Percentiles rank a stretch among this genome's conserved stretches.
These are phyloP conservation scores for Fraxinus excelsior DNA, from an alignment of 257 asterid genomes.

Conservation along the genomic window DNA sequence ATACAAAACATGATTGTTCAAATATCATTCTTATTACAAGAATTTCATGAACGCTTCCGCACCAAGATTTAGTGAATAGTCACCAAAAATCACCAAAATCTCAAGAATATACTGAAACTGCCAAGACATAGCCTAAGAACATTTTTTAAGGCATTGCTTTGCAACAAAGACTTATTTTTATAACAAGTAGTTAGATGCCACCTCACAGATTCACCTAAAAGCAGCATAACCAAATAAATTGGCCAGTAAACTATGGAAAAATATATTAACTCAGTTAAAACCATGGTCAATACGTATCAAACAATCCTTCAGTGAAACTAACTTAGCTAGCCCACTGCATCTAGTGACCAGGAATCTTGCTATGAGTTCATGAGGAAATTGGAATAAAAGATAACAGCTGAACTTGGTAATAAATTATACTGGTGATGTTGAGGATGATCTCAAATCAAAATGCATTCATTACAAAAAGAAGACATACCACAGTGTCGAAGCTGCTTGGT, in stretches of 20 bases:
- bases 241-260: conserved; percentile 3
- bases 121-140: neutral
- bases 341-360: conserved; percentile 19
- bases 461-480: conserved; percentile 34
- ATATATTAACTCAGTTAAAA: conserved; percentile 1
- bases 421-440: neutral
- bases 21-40: too few relatives aligned
- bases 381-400: neutral
- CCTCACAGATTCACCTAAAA: neutral
- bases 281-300: conserved; percentile 4
- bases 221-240: conserved; percentile 6
- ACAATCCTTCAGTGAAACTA: neutral
- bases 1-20: too few relatives aligned
- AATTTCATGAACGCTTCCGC: too few relatives aligned
- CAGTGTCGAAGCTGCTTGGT: conserved; percentile 34
- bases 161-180: neutral
- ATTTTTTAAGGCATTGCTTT: neutral
- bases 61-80: too few relatives aligned
- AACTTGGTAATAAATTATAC: neutral
- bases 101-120: neutral
- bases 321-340: conserved; percentile 1
- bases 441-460: neutral
- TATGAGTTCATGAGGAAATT: neutral
- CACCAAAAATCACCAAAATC: neutral
- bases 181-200: neutral